Evolutionary conservation across 352 stramenopile species (phyloP).

Genomic region (Phytophthora colocasiae): DNA sequence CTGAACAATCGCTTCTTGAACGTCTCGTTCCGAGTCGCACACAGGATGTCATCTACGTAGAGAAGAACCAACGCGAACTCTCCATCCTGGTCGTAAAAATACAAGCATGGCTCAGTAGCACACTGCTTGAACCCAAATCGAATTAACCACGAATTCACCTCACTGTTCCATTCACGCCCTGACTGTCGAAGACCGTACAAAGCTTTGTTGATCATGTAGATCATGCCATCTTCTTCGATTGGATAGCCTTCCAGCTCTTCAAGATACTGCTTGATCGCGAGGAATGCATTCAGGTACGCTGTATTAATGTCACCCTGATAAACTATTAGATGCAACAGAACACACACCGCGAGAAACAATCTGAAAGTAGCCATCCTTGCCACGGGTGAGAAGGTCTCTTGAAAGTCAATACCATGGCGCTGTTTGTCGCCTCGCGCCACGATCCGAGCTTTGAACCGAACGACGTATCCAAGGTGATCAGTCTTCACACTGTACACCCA

Average conservation of each 20-base stretch:
- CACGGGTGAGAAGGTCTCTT: slow-evolving; percentile 15
- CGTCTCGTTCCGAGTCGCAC: slow-evolving; percentile 21
- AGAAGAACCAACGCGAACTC: slow-evolving; percentile 25
- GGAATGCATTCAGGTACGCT: slow-evolving; percentile 19
- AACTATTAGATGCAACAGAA: slow-evolving; percentile 4
- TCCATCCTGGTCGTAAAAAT: slow-evolving; percentile 9
- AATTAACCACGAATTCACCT: slow-evolving; percentile 26
- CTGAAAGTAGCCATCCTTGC: slow-evolving; percentile 17
- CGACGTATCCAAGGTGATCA: too few relatives aligned
- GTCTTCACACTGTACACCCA: background rate
- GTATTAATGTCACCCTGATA: slow-evolving; percentile 24
- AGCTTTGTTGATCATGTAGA: slow-evolving; percentile 25
- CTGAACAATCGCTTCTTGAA: slow-evolving; percentile 31
- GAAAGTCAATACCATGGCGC: slow-evolving; percentile 18
- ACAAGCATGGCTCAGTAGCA: slow-evolving; percentile 28
- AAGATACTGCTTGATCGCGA: slow-evolving; percentile 21
- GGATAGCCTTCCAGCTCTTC: slow-evolving; percentile 18
- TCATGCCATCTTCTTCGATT: slow-evolving; percentile 4
- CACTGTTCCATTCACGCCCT: slow-evolving; percentile 27
- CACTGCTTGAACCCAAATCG: slow-evolving; percentile 14
- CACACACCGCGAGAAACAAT: slow-evolving; percentile 7
- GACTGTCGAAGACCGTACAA: slow-evolving; percentile 29
- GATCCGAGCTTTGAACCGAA: background rate
- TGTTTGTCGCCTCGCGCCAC: slow-evolving; percentile 9
- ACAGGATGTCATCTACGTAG: slow-evolving; percentile 41